These are phyloP conservation scores for Phytopythium delawarense DNA, from an alignment of 352 stramenopile genomes.

Conservation along the genomic window DNA sequence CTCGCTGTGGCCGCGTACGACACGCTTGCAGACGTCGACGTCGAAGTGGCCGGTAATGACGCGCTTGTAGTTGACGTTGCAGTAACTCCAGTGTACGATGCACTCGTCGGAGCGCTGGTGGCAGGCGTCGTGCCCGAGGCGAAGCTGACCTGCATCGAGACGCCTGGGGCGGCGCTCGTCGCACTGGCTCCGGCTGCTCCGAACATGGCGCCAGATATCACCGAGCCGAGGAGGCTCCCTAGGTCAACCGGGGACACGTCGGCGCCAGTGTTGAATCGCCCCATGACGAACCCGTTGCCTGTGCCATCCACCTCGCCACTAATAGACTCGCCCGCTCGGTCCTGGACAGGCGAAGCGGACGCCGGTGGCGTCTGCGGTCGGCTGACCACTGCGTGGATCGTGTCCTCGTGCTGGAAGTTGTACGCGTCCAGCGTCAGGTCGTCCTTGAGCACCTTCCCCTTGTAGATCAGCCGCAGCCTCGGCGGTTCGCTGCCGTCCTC, in stretches of 20 bases:
- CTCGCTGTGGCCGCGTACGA: background rate
- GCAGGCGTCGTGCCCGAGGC: background rate
- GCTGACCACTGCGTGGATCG: conserved; percentile 34
- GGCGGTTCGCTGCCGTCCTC: background rate
- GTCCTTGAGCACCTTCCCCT: conserved; percentile 46
- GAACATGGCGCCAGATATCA: background rate
- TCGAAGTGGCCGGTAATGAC: background rate
- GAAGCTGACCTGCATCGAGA: background rate
- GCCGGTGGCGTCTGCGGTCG: conserved; percentile 1
- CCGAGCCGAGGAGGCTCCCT: background rate
- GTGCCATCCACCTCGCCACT: background rate
- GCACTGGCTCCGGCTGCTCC: background rate
- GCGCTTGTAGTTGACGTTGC: background rate
- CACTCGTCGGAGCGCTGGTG: background rate
- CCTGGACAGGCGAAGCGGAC: background rate
- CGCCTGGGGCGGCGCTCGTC: background rate
- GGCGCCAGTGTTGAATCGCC: background rate
- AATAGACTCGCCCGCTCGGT: background rate
- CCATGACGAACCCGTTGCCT: conserved; percentile 1
- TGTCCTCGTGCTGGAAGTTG: conserved; percentile 33
- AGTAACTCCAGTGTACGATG: background rate
- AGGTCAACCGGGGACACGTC: background rate
- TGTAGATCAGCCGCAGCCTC: conserved; percentile 34
- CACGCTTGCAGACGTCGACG: background rate
- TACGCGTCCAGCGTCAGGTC: conserved; percentile 24